Base-by-base conservation (phyloP, 768 basidiomycete genomes). In the Jaapia argillacea region DNA sequence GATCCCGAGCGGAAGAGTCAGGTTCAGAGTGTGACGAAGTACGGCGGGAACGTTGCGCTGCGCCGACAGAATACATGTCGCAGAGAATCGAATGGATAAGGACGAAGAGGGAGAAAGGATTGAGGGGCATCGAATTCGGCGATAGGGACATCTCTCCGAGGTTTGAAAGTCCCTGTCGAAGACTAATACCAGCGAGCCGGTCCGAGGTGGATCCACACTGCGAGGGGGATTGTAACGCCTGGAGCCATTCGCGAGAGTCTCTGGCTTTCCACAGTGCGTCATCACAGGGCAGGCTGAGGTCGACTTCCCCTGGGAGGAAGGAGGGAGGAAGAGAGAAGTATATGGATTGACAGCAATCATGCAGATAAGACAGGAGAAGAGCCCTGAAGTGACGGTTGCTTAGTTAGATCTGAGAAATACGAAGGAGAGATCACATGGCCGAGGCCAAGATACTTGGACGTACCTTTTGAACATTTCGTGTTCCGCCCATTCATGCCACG, bases 401-500 rank as follows among this genome's bases (percentile, higher is more conserved):
- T 16, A 33, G 16, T 16, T 16, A 33, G 28, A 33, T 33, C 10
- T 13, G 31, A 13, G 20, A 4, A 25, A 41, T 38, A 41, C 40
- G 45, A n/a, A n/a, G n/a, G n/a, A n/a, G n/a, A n/a, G n/a, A n/a
- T n/a, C n/a, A n/a, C n/a, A 10, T 7, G 18, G 27, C 23, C 39
- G 25, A 6, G 12, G 13, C n/a, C 20, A 20, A 21, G 39, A 24
- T n/a, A n/a, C 21, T 5, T 20, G 27, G 16, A 50, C 63, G 50
- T 44, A 70, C 74, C 74, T 63, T 54, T 77, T 77, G 43, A 69
- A 62, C 12, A 63, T 71, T 53, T 77, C 75, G 44, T 70, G 65
- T 26, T 61, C 59, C 2, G 66, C 65, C 75, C 75, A 77, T 37
- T 68, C 67, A 35, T 56, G 64, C 75, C 75, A 77, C 36, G 64